Evolutionary conservation across 768 basidiomycete genomes (phyloP).

Genomic region (Amanita molliuscula): DNA sequence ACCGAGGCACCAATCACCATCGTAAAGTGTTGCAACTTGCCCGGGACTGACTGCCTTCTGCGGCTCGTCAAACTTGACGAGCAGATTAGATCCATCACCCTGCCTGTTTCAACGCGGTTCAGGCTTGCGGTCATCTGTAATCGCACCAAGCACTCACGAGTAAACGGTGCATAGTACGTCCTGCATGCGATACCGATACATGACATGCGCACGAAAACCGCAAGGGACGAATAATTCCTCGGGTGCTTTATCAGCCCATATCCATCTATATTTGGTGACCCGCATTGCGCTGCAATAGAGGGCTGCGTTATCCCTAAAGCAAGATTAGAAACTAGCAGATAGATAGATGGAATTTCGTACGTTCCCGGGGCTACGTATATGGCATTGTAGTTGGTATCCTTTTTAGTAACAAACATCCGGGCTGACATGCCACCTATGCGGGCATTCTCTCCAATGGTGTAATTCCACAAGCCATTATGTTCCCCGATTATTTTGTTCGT

Average conservation of each 20-base stretch:
- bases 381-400: constrained; percentile 51
- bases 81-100: constrained; percentile 10
- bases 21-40: constrained; percentile 70
- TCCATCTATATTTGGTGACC: constrained; percentile 60
- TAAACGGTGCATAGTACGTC: constrained; percentile 41
- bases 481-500: constrained; percentile 43
- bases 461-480: constrained; percentile 76
- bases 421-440: constrained; percentile 49
- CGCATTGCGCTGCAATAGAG: constrained; percentile 32
- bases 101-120: constrained; percentile 9
- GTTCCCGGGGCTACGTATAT: constrained; percentile 70
- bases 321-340: neutral
- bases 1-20: constrained; percentile 73
- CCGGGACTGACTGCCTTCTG: constrained; percentile 67
- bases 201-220: constrained; percentile 42
- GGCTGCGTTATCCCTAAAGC: constrained; percentile 45
- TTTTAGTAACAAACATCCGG: constrained; percentile 65
- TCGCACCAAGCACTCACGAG: constrained; percentile 25
- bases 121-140: neutral
- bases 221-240: constrained; percentile 22
- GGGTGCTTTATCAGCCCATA: constrained; percentile 58
- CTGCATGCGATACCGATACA: constrained; percentile 64
- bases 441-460: constrained; percentile 78
- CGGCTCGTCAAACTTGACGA: constrained; percentile 40
- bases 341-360: constrained; percentile 29